Base-by-base conservation (phyloP, 129 eudicot genomes). In the Flaveria sonorensis region DNA sequence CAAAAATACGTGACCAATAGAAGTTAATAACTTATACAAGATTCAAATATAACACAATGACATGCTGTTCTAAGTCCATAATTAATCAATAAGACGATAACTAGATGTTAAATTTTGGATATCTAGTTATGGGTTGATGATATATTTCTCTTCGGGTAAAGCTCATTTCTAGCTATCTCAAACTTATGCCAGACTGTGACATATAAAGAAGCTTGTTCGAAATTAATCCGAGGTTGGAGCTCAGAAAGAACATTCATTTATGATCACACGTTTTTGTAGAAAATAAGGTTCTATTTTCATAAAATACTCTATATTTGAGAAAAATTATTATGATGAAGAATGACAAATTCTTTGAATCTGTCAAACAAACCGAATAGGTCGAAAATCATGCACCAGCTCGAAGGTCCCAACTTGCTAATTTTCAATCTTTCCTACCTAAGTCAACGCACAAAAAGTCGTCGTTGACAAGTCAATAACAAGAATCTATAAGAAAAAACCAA, bases 381-480 rank as follows among this genome's bases (percentile, higher is more conserved):
- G 82, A 59, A 57, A 2, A 56, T 59, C 70, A 47, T 56, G 81
- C 70, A 77, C 73, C 81, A 61, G 13, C 62, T 28, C 48, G 7
- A 39, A 47, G 71, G 28, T 32, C 71, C 9, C 77, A 71, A 70
- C 63, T 70, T 78, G 77, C 50, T 26, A 60, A 20, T 70, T 70
- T 56, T 62, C 40, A 18, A 28, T 11, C 6, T 4, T 71, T 72
- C 24, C 32, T 7, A 24, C 40, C 0, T 51, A 26, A 30, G 80
- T 88, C 89, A 77, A 73, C 76, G 42, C 66, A 48, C 47, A 12
- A 39, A 80, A 76, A 75, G 74, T 71, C 78, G 14, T 62, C 48
- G 0, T 20, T 19, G 55, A 68, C 53, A 46, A 52, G 48, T 76
- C 65, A 18, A 24, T 11, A 67, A 68, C 28, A 61, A 77, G 18